A percentile compares a stretch with the other conserved stretches of the same genome.
Conservation (phyloP, 805 yeast species). For the Kodamaea restingae region DNA sequence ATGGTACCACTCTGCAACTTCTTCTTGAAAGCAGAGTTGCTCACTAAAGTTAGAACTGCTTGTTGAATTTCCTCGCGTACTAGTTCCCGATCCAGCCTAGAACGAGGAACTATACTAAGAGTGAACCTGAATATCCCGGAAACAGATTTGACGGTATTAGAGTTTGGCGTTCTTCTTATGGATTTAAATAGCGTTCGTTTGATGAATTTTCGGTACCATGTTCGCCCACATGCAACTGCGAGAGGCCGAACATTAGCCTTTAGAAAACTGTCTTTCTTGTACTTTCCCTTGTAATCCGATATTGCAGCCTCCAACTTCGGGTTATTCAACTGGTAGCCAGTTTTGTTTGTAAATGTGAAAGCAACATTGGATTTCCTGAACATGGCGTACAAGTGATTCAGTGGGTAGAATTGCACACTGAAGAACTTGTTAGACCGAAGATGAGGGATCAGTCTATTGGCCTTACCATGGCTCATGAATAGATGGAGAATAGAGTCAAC, state of each 20-base stretch:
- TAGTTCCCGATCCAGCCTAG: conserved; percentile 5
- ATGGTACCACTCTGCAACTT: neutral
- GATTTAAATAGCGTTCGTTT: conserved; percentile 10
- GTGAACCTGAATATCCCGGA: conserved; percentile 25
- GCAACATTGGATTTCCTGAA: conserved; percentile 38
- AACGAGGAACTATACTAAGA: conserved; percentile 18
- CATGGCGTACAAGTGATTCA: conserved; percentile 21
- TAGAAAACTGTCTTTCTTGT: conserved; percentile 19
- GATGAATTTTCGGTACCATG: conserved; percentile 20
- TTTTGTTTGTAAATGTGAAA: conserved; percentile 28
- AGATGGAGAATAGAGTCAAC: conserved; percentile 22
- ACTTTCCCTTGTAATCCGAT: conserved; percentile 27
- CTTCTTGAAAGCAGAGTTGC: neutral
- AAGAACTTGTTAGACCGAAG: conserved; percentile 20
- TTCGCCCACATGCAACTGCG: conserved; percentile 31
- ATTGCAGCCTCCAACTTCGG: conserved; percentile 17
- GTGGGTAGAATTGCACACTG: conserved; percentile 28
- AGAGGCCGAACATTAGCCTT: conserved; percentile 24
- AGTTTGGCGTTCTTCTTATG: conserved; percentile 5
- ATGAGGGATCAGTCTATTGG: conserved; percentile 11
- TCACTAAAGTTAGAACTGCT: conserved; percentile 13
- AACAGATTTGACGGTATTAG: conserved; percentile 11
- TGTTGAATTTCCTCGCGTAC: conserved; percentile 1
- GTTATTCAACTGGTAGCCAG: conserved; percentile 27
- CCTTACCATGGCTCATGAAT: conserved; percentile 2